Percentiles rank a stretch among this genome's conserved stretches.
phyloP scores from a whole-genome alignment of 441 rosid species.

The Francoa sonchifolia region DNA sequence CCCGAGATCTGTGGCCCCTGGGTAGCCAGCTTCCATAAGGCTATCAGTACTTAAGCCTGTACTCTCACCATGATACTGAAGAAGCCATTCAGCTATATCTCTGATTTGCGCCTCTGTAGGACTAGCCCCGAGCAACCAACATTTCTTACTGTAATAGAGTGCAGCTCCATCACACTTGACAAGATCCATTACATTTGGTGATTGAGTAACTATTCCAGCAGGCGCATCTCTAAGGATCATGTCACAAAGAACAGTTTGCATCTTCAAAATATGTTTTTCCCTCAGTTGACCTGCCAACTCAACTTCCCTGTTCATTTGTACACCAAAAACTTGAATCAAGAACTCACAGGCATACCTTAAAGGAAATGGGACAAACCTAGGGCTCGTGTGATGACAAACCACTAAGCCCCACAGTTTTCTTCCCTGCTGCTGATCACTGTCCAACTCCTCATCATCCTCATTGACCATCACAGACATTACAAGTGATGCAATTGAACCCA shows the following conservation, averaged over 20 bases:
- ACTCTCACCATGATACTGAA: conserved; percentile 42
- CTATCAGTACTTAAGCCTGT: conserved; percentile 74
- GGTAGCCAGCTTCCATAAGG: conserved; percentile 76
- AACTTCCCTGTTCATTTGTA: conserved; percentile 67
- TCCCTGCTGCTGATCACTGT: conserved; percentile 30
- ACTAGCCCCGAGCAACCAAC: conserved; percentile 61
- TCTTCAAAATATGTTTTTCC: conserved; percentile 63
- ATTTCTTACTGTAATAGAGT: conserved; percentile 40
- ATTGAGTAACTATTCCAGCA: conserved; percentile 52
- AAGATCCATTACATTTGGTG: conserved; percentile 77
- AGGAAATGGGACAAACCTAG: conserved; percentile 68
- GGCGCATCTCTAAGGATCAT: conserved; percentile 80
- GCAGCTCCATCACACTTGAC: conserved; percentile 83
- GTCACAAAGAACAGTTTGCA: conserved; percentile 69
- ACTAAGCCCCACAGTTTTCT: conserved; percentile 74
- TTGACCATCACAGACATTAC: conserved; percentile 74
- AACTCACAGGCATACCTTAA: conserved; percentile 80
- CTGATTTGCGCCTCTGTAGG: conserved; percentile 61
- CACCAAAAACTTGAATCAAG: conserved; percentile 61
- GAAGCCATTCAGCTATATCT: conserved; percentile 59
- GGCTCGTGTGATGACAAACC: conserved; percentile 75
- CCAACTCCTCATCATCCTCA: conserved; percentile 38
- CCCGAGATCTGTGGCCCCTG: conserved; percentile 55
- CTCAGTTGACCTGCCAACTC: conserved; percentile 45
- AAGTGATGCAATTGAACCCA: conserved; percentile 77